Evolutionary conservation across 148 eudicot species (phyloP).

Genomic region (Silene latifolia): DNA sequence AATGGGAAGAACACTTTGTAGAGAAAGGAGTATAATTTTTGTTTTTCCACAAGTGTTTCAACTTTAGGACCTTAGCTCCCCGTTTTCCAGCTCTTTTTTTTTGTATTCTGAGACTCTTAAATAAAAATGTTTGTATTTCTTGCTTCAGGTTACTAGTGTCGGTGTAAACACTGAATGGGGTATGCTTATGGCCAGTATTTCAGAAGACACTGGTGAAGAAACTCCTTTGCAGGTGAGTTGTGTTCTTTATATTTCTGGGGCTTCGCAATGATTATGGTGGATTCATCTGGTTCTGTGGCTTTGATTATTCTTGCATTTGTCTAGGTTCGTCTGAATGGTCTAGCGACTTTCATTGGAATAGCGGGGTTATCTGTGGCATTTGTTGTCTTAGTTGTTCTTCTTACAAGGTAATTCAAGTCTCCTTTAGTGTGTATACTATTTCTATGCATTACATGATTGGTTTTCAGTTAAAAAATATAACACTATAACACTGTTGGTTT

Average conservation of each 20-base stretch:
- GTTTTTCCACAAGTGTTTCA: neutral
- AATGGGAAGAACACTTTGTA: neutral
- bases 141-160: slow-evolving; percentile 79
- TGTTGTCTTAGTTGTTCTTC: slow-evolving; percentile 58
- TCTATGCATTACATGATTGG: neutral
- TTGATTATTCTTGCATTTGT: slow-evolving; percentile 8
- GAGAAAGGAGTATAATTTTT: neutral
- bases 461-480: neutral
- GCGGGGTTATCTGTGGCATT: slow-evolving; percentile 80
- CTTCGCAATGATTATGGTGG: neutral
- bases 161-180: slow-evolving; percentile 99
- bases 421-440: neutral
- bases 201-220: slow-evolving; percentile 99
- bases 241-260: neutral
- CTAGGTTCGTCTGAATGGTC: slow-evolving; percentile 92
- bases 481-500: slow-evolving; percentile 8
- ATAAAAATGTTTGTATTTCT: neutral
- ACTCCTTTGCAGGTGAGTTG: slow-evolving; percentile 85
- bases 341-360: slow-evolving; percentile 90
- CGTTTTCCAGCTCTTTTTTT: neutral
- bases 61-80: neutral
- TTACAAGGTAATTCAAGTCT: slow-evolving; percentile 46
- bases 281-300: slow-evolving; percentile 6
- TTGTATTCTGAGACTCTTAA: neutral
- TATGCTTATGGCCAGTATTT: slow-evolving; percentile 95